Evolutionary conservation across 495 filamentous ascomycete genomes (phyloP), one percentile per base, ranked within the genome.

Genomic region (Aspergillus asperescens): DNA sequence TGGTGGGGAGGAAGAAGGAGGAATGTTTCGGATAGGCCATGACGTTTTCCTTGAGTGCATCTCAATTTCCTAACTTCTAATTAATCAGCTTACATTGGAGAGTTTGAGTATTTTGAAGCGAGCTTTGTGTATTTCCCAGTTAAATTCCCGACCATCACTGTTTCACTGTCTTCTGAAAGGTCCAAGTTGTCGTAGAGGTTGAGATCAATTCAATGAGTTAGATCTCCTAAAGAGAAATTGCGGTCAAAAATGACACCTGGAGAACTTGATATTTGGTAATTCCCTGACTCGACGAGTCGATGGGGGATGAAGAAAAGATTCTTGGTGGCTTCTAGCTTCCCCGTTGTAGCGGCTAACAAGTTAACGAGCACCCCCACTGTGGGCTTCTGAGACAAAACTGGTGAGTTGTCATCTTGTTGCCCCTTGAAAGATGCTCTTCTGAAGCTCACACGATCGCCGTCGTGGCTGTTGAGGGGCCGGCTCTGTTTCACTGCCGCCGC

Each of bases 1-100:
- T 60, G 60, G 51, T 54, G 42, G 22, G 59, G 56, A 62, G 57
- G 58, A 62, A 55, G 63, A 59, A 62, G 60, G 52, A 61, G 63
- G 62, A 61, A 63, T 60, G 58, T 57, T 60, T 61, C 60, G 60
- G 63, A 64, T 63, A 64, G 63, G 67, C 62, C 60, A 68, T 65
- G 65, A 69, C 63, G 48, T 63, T 56, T 60, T 54, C 39, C 52
- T 43, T 55, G 35, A 32, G 56, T 60, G 46, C 50, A 55, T 63
- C 38, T 53, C 49, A 54, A 54, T 64, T 59, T 50, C 50, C 51
- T 56, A 58, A 55, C 61, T 67, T 63, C 57, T 62, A 60, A 60
- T 64, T n/a, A 56, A 58, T 56, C 57, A 57, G 50, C 52, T 61
- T 63, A 53, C 55, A 53, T 62, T 55, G 56, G 53, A 51, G 52